phyloP scores from a whole-genome alignment of 2,329 filamentous ascomycete genomes.

The Aspergillus sojae region DNA sequence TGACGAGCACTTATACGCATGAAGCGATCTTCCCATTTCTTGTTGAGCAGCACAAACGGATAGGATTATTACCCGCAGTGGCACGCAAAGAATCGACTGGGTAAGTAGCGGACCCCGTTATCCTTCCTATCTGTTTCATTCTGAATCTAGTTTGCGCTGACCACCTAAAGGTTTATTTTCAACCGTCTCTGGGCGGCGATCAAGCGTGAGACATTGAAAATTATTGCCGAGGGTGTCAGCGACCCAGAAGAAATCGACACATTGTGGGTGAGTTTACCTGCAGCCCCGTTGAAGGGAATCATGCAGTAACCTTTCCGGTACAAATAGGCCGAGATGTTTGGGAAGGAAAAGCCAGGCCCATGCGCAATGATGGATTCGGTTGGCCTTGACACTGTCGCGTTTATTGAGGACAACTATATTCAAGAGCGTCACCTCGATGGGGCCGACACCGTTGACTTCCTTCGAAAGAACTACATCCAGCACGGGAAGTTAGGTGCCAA shows the following conservation, averaged over 20 bases:
- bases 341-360: conserved; percentile 18
- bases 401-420: conserved; percentile 59
- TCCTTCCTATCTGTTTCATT: too few relatives aligned
- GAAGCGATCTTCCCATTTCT: conserved; percentile 48
- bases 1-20: conserved; percentile 54
- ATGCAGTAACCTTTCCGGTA: too few relatives aligned
- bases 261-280: conserved; percentile 39
- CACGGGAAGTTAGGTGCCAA: conserved; percentile 49
- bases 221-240: conserved; percentile 55
- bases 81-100: too few relatives aligned
- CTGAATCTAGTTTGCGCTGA: too few relatives aligned
- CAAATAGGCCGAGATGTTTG: too few relatives aligned
- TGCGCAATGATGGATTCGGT: conserved; percentile 49
- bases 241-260: conserved; percentile 54
- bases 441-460: conserved; percentile 46
- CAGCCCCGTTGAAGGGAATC: too few relatives aligned
- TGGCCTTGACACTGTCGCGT: conserved; percentile 56
- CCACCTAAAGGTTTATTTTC: conserved; percentile 47
- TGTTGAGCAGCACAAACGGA: neutral
- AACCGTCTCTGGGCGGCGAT: conserved; percentile 61
- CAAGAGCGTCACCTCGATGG: conserved; percentile 47
- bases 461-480: conserved; percentile 50
- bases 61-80: too few relatives aligned
- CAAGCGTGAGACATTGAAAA: conserved; percentile 55
- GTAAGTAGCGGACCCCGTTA: too few relatives aligned